Evolutionary conservation across 305 asterid species (phyloP), one percentile per base, ranked within the genome.

Genomic region (Salvia sclarea): DNA sequence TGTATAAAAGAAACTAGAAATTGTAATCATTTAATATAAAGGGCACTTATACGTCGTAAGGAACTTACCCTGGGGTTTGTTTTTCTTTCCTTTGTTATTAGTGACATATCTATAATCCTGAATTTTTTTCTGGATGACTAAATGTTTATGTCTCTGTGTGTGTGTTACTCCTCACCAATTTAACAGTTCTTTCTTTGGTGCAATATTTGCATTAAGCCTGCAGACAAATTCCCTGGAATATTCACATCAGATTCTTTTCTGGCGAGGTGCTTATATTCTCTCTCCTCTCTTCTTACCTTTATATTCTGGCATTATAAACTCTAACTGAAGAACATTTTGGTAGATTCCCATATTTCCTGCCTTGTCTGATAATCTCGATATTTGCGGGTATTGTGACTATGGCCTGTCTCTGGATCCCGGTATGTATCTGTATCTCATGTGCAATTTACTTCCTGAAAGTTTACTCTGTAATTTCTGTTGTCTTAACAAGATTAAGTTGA

Each of bases 271-370:
- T 13, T 63, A 24, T 25, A 30, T 40, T 49, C 40, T 53, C 13
- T 63, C 20, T 47, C 47, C 21, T 61, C 21, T 14, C 18, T 55
- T 22, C 31, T 20, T 25, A 45, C 16, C 16, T 40, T 59, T 16
- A 13, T 6, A 33, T 68, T 58, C 78, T 71, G 31, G 35, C 14
- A 31, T 33, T 68, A 18, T 66, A 25, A 53, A 35, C 13, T 58
- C 41, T 72, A 67, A 76, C 61, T 45, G 22, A 13, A 70, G 20
- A 65, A 67, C 58, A 24, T 63, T 65, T 77, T 30, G 78, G 79
- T 83, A 93, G 97, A 74, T 91, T 91, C 65, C 98, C 98, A n/a
- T 93, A 91, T 84, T 83, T 93, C 76, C 79, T 93, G 78, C 98
- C 98, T 35, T 93, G 98, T 77, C 79, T 89, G 68, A 50, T 67